Conservation (phyloP, 495 filamentous ascomycete species). For the Aspergillus nidulans region DNA sequence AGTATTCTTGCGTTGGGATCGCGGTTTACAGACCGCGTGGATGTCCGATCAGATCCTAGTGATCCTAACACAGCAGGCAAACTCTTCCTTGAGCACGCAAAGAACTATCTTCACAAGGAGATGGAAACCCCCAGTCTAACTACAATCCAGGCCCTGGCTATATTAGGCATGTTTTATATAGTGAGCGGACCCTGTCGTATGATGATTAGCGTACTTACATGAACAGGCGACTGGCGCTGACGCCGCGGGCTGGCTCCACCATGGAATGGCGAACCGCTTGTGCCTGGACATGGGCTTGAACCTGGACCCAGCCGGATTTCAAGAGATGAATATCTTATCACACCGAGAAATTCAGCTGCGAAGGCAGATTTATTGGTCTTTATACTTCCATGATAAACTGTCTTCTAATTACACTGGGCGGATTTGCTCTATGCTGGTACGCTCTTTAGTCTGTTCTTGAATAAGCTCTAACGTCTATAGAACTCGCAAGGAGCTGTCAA, state of each 20-base stretch:
- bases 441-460: not conserved
- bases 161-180: not conserved
- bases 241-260: not conserved
- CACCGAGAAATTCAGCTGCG: not conserved
- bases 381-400: not conserved
- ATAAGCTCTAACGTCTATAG: not conserved
- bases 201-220: not conserved
- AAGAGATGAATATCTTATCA: not conserved
- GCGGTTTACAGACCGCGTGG: not conserved
- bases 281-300: not conserved
- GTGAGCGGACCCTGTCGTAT: not conserved
- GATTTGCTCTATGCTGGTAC: not conserved
- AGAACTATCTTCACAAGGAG: not conserved
- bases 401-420: not conserved
- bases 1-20: not conserved
- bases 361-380: not conserved
- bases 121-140: not conserved
- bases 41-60: not conserved
- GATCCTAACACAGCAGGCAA: not conserved
- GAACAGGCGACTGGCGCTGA: not conserved
- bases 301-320: not conserved
- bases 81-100: not conserved
- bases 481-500: constrained; percentile 4
- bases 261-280: not conserved
- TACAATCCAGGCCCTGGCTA: not conserved